Evolutionary conservation across 177 flowering plant species (phyloP), one percentile per base, ranked within the genome.

Genomic region (Telopea speciosissima): DNA sequence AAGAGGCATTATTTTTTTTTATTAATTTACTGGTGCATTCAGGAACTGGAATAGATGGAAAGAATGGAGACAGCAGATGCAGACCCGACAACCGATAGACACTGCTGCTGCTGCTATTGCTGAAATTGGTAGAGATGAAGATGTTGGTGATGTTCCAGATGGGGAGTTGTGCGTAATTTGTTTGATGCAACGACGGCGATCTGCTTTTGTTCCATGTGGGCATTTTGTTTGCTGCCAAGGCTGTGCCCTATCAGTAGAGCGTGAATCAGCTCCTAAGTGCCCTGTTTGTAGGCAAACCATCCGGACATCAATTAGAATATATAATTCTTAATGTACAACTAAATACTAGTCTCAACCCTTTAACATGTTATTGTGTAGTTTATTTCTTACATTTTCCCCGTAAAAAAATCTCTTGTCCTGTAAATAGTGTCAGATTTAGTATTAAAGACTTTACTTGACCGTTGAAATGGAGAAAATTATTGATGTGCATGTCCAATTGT

Each of bases 181-280:
- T 79, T 75, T 90, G 33, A 81, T 73, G 79, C 86, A 89, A 72
- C 85, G 93, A 73, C 80, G 87, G 71, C 76, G 88, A 2, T 83
- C 90, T 60, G 97, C 91, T 16, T 92, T 95, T 49, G 77, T 85
- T 73, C 99, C 99, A 0, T 95, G 99, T 31, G 97, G 99, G 58
- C 99, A 95, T 78, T 73, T 88, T 11, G 98, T 88, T n/a, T 95
- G 99, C 69, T 95, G 99, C 76, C 83, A 80, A 22, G 71, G 75
- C 5, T 95, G 98, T 72, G 94, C 97, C 19, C 33, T 86, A 16
- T 74, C 83, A 19, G 87, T 95, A 31, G 89, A 87, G 76, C 82
- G 90, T 10, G 91, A 92, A 13, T 62, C 66, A 17, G 33, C 73
- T n/a, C 91, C 97, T 4, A 91, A 84, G 63, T 95, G 99, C 65